These are phyloP conservation scores for Heliosperma pusillum DNA, from an alignment of 148 eudicot species.

Conservation along the genomic window DNA sequence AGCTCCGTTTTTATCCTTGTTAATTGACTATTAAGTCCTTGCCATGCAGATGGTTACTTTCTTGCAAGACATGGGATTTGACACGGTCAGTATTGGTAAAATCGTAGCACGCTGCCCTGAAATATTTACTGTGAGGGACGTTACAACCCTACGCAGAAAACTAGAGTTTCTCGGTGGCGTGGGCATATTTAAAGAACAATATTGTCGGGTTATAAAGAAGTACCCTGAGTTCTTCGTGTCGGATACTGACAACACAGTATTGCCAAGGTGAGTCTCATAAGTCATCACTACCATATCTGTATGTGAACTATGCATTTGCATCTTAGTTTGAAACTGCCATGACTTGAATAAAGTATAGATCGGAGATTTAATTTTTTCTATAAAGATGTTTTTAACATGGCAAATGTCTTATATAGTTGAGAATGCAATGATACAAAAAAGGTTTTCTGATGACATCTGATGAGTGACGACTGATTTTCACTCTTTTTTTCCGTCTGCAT, in stretches of 20 bases:
- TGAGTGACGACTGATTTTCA: background rate
- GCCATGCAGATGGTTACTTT: constrained; percentile 55
- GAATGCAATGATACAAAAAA: no score
- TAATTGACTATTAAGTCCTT: no score
- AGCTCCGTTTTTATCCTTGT: no score
- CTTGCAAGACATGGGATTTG: constrained; percentile 58
- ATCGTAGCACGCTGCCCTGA: constrained; percentile 76
- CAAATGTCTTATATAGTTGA: no score
- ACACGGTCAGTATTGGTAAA: constrained; percentile 43
- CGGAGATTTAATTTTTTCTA: background rate
- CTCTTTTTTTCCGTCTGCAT: background rate
- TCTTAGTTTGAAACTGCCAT: background rate
- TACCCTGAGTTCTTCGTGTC: constrained; percentile 78
- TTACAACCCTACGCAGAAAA: constrained; percentile 55
- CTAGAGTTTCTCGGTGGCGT: constrained; percentile 49
- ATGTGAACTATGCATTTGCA: background rate
- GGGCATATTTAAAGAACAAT: constrained; percentile 47
- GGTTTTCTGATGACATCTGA: background rate
- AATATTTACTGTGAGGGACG: constrained; percentile 53
- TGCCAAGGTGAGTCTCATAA: constrained; percentile 54
- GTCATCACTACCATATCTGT: background rate
- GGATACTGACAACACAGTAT: constrained; percentile 50
- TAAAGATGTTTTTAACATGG: no score
- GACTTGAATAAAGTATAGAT: background rate
- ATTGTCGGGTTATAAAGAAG: constrained; percentile 71